phyloP scores from a whole-genome alignment of 176 grass and related monocot species.

The Eleusine indica region DNA sequence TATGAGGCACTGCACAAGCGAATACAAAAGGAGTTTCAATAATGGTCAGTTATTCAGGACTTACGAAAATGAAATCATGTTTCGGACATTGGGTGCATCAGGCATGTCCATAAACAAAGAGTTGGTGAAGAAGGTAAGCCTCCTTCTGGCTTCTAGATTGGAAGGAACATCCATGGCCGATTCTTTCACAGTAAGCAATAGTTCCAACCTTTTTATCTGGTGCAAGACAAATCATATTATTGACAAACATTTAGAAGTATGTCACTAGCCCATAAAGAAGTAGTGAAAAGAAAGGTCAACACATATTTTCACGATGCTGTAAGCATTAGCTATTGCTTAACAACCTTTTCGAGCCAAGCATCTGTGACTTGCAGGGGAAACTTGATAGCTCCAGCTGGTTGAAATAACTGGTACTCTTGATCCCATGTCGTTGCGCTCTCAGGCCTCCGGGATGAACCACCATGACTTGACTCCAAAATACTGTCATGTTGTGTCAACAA shows the following conservation, averaged over 20 bases:
- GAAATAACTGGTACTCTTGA: slow-evolving; percentile 70
- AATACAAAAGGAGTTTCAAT: slow-evolving; percentile 36
- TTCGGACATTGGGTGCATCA: slow-evolving; percentile 92
- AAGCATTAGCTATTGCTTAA: slow-evolving; percentile 26
- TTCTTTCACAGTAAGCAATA: slow-evolving; percentile 88
- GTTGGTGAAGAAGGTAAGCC: slow-evolving; percentile 93
- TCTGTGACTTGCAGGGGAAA: slow-evolving; percentile 73
- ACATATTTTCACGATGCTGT: not conserved
- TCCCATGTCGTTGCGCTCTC: slow-evolving; percentile 55
- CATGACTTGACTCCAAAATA: slow-evolving; percentile 72
- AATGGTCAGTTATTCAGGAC: slow-evolving; percentile 31
- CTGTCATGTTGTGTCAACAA: slow-evolving; percentile 59
- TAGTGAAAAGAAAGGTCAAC: not conserved
- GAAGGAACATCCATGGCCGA: slow-evolving; percentile 97
- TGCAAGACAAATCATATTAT: slow-evolving; percentile 18
- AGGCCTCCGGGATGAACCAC: slow-evolving; percentile 60
- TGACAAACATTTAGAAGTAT: slow-evolving; percentile 38
- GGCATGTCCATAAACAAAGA: slow-evolving; percentile 99
- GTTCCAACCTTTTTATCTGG: slow-evolving; percentile 80
- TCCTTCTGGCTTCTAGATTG: slow-evolving; percentile 84
- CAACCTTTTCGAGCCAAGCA: slow-evolving; percentile 88
- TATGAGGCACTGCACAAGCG: not conserved
- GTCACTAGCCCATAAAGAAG: slow-evolving; percentile 6
- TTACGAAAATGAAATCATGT: slow-evolving; percentile 97
- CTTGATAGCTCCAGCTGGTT: slow-evolving; percentile 80